phyloP scores from a whole-genome alignment of 2,329 filamentous ascomycete species.

The Fusarium vanettenii region DNA sequence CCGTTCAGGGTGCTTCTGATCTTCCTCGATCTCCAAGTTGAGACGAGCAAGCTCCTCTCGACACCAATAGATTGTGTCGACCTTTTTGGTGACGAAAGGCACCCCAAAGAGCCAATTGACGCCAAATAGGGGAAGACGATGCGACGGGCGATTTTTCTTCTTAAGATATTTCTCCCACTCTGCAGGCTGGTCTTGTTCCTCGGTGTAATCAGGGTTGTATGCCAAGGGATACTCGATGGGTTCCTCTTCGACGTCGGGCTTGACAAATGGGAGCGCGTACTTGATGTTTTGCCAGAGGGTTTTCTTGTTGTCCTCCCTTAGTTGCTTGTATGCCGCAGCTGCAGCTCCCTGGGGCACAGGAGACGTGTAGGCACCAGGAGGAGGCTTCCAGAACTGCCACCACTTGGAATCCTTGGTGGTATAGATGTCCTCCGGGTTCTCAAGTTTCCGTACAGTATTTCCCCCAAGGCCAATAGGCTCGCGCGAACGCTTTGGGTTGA shows the following conservation, averaged over 20 bases:
- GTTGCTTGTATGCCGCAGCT: slow-evolving; percentile 48
- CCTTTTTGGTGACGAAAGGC: slow-evolving; percentile 87
- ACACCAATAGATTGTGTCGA: slow-evolving; percentile 94
- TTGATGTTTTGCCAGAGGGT: slow-evolving; percentile 65
- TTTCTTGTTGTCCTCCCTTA: slow-evolving; percentile 55
- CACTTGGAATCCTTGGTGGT: slow-evolving; percentile 60
- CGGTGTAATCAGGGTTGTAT: slow-evolving; percentile 68
- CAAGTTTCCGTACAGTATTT: slow-evolving; percentile 65
- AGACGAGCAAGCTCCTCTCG: slow-evolving; percentile 86
- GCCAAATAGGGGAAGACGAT: slow-evolving; percentile 74
- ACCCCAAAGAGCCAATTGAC: slow-evolving; percentile 80
- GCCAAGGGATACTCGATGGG: slow-evolving; percentile 70
- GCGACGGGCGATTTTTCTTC: slow-evolving; percentile 85
- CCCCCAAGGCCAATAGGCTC: slow-evolving; percentile 35
- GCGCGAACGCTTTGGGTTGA: slow-evolving; percentile 16
- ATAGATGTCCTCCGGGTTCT: slow-evolving; percentile 62
- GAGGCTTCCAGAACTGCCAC: slow-evolving; percentile 75
- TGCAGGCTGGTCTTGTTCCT: slow-evolving; percentile 71
- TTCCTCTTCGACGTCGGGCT: slow-evolving; percentile 53
- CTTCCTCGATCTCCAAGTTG: slow-evolving; percentile 91
- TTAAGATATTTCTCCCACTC: slow-evolving; percentile 87
- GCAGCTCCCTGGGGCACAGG: slow-evolving; percentile 70
- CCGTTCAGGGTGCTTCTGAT: slow-evolving; percentile 85
- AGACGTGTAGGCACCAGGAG: slow-evolving; percentile 69
- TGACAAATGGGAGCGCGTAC: slow-evolving; percentile 60